Percentiles rank a stretch among this genome's conserved stretches.
These are phyloP conservation scores for Ceratocystis alfenasii DNA, from an alignment of 2,329 filamentous ascomycete species.

Conservation along the genomic window DNA sequence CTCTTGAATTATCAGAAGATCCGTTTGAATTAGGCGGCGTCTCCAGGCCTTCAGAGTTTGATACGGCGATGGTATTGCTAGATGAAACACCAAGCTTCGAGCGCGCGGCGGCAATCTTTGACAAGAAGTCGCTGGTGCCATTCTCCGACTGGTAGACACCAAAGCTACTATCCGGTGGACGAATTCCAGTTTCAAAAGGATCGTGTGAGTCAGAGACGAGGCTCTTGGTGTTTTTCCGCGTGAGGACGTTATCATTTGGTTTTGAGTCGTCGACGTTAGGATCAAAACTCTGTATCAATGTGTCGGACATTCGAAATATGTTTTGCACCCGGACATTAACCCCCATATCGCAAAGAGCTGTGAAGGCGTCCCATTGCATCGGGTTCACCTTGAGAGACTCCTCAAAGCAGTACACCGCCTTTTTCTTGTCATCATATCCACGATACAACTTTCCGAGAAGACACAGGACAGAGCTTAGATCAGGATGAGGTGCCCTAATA, in stretches of 20 bases:
- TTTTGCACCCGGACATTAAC: constrained; percentile 70
- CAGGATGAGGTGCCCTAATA: constrained; percentile 61
- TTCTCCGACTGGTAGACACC: constrained; percentile 22
- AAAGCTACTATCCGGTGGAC: constrained; percentile 16
- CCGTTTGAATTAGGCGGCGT: constrained; percentile 38
- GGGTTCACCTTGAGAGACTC: constrained; percentile 82
- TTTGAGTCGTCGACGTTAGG: constrained; percentile 22
- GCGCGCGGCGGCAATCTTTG: constrained; percentile 42
- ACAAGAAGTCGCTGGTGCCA: constrained; percentile 38
- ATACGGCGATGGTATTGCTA: constrained; percentile 28
- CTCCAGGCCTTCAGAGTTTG: constrained; percentile 47
- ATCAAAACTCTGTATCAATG: constrained; percentile 39
- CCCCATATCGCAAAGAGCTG: constrained; percentile 75
- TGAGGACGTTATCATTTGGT: constrained; percentile 18
- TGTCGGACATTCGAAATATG: constrained; percentile 65
- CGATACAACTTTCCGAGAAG: constrained; percentile 79
- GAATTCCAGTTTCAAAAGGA: constrained; percentile 36
- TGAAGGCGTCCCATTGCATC: constrained; percentile 97
- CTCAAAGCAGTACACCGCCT: constrained; percentile 76
- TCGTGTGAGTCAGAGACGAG: constrained; percentile 29
- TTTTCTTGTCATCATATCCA: constrained; percentile 68
- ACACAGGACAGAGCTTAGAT: constrained; percentile 72
- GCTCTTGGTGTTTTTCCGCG: constrained; percentile 20
- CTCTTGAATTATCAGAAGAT: constrained; percentile 15
- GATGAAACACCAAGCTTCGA: constrained; percentile 30